phyloP scores from a whole-genome alignment of 225 moss, liverwort and hornwort genomes.

The Polytrichum formosum region DNA sequence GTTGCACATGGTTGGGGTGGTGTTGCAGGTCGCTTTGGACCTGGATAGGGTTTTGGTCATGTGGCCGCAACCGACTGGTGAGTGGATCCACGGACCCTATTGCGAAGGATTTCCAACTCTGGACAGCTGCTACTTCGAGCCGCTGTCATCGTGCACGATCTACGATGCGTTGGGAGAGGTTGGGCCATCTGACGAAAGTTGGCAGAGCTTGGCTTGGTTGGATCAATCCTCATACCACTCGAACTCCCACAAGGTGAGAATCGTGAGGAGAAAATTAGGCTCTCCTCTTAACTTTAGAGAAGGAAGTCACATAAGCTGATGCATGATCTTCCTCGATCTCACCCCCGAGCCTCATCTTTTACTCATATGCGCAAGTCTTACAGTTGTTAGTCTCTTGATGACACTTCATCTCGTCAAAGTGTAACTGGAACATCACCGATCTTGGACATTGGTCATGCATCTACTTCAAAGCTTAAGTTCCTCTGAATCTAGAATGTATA shows the following conservation, averaged over 20 bases:
- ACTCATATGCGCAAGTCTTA: too few relatives aligned
- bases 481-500: too few relatives aligned
- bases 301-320: too few relatives aligned
- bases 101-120: constrained; percentile 17
- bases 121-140: constrained; percentile 41
- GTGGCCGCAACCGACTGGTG: constrained; percentile 16
- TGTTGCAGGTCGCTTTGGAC: constrained; percentile 31
- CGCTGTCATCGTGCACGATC: constrained; percentile 29
- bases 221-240: constrained; percentile 4
- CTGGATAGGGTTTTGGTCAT: constrained; percentile 29
- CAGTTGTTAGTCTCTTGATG: too few relatives aligned
- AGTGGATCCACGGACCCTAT: constrained; percentile 26
- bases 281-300: too few relatives aligned
- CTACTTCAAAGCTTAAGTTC: too few relatives aligned
- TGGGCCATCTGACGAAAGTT: background rate
- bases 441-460: too few relatives aligned
- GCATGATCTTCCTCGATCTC: too few relatives aligned
- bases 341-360: too few relatives aligned
- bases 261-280: too few relatives aligned
- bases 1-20: constrained; percentile 24
- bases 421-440: too few relatives aligned
- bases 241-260: background rate
- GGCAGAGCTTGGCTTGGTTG: constrained; percentile 15
- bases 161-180: constrained; percentile 11
- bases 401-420: too few relatives aligned